These are phyloP conservation scores for Liriodendron chinense DNA, from an alignment of 164 flowering plant genomes.

Conservation along the genomic window DNA sequence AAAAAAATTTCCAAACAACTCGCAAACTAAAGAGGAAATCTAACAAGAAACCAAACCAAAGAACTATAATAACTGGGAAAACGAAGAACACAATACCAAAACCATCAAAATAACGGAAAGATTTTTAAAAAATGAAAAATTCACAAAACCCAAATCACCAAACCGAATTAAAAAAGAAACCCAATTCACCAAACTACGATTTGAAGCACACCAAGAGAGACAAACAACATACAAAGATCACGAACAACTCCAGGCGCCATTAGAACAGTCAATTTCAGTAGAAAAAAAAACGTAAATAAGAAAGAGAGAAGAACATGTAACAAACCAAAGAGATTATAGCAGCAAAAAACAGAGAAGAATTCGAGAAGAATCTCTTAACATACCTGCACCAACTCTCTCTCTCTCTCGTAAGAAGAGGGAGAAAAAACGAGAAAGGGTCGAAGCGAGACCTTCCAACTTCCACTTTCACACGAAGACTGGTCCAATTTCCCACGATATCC, in stretches of 20 bases:
- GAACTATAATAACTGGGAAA: neutral
- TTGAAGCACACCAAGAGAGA: neutral
- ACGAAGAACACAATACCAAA: neutral
- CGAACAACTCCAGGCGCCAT: neutral
- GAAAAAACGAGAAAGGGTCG: neutral
- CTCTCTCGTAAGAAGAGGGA: neutral
- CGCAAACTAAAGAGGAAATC: neutral
- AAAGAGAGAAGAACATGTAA: neutral
- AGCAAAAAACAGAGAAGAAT: neutral
- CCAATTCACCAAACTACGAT: conserved; percentile 3
- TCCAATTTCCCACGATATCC: neutral
- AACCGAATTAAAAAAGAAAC: conserved; percentile 1
- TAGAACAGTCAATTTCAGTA: neutral
- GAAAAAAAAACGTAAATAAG: neutral
- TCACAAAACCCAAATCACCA: neutral
- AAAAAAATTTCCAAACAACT: neutral
- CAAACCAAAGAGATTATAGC: neutral
- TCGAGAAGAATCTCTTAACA: neutral
- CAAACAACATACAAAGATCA: neutral
- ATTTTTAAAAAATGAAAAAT: neutral
- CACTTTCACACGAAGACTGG: neutral
- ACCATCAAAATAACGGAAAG: neutral
- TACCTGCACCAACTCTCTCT: neutral
- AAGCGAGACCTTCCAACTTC: neutral
- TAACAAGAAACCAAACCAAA: neutral